Percentiles rank a stretch among this genome's conserved stretches.
phyloP scores from a whole-genome alignment of 495 filamentous ascomycete species.

The Parachaetomium inaequale region DNA sequence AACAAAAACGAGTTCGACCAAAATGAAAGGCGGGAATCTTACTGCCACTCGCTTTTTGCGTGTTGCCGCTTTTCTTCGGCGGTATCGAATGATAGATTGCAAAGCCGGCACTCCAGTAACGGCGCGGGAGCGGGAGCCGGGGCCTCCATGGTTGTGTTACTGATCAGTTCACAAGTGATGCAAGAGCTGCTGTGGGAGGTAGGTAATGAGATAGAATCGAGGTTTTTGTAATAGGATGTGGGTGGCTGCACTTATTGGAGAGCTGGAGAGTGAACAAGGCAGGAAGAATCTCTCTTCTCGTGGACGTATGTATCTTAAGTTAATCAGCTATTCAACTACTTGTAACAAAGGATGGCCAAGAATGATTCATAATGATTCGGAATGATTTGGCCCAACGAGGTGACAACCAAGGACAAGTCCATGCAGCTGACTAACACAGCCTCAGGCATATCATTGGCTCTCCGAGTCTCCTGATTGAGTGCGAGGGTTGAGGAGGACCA shows the following conservation, averaged over 20 bases:
- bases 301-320: not conserved
- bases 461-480: too few species aligned
- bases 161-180: not conserved
- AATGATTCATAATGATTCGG: not conserved
- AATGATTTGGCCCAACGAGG: too few species aligned
- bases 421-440: too few species aligned
- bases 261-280: not conserved
- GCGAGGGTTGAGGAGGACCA: too few species aligned
- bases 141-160: not conserved
- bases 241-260: too few species aligned
- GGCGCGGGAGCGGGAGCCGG: not conserved
- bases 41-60: slow-evolving; percentile 14
- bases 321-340: not conserved
- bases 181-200: not conserved
- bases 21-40: not conserved
- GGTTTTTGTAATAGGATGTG: not conserved
- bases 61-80: slow-evolving; percentile 9
- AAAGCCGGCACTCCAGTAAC: not conserved
- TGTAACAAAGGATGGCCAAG: not conserved
- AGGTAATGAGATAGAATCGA: not conserved
- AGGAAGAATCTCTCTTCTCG: not conserved
- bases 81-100: slow-evolving; percentile 6
- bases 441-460: too few species aligned
- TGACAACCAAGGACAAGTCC: too few species aligned
- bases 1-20: not conserved